These are phyloP conservation scores for Cyclocybe cylindracea DNA, from an alignment of 768 basidiomycete genomes.

Conservation along the genomic window DNA sequence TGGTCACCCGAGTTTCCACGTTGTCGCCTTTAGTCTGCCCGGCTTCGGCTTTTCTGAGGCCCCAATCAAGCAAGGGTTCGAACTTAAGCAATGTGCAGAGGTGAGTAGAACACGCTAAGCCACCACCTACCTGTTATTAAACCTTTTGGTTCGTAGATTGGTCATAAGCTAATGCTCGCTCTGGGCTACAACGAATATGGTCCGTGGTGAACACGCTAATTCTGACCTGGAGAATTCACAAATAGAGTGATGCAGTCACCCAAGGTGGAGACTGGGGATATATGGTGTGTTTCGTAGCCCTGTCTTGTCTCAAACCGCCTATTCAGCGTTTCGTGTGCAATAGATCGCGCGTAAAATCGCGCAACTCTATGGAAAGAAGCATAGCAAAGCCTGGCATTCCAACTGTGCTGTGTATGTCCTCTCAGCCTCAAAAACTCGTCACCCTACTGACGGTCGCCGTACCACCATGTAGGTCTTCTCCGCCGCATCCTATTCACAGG, in stretches of 20 bases:
- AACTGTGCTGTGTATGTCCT: conserved; percentile 42
- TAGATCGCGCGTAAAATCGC: conserved; percentile 31
- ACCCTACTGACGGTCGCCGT: not conserved
- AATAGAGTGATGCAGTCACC: conserved; percentile 26
- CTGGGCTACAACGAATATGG: conserved; percentile 53
- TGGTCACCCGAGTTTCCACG: conserved; percentile 58
- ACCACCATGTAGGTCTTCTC: conserved; percentile 6
- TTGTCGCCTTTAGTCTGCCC: conserved; percentile 60
- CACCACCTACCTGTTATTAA: too few relatives aligned
- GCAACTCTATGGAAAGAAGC: conserved; percentile 28
- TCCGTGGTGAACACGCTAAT: conserved; percentile 10
- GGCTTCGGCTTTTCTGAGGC: conserved; percentile 65
- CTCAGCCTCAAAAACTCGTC: not conserved
- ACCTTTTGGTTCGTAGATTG: conserved; percentile 30
- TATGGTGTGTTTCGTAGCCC: conserved; percentile 23
- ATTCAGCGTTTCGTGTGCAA: not conserved
- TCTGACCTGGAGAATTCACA: not conserved
- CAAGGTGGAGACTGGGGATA: conserved; percentile 53
- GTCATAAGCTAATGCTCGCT: conserved; percentile 49
- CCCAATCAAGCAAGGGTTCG: conserved; percentile 51
- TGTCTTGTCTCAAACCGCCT: conserved; percentile 7
- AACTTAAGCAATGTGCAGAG: conserved; percentile 50
- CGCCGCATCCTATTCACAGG: conserved; percentile 20
- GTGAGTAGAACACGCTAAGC: conserved; percentile 22
- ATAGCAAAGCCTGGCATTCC: conserved; percentile 54